Conservation (phyloP, 2,329 filamentous ascomycete genomes). For the Fusarium dlaminii region DNA sequence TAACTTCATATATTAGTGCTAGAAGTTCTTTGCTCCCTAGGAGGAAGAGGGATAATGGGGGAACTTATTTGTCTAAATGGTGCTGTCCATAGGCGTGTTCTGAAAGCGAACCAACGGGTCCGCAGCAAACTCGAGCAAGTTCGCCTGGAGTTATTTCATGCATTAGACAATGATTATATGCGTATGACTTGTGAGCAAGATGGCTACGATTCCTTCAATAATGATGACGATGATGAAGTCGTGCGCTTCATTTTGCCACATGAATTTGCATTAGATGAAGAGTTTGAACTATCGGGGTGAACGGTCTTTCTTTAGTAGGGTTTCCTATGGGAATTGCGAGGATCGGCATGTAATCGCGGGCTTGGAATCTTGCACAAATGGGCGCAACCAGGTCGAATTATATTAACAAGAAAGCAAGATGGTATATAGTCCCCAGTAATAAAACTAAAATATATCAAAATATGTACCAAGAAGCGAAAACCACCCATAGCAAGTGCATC, state of each 20-base stretch:
- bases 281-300: neutral
- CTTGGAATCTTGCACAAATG: neutral
- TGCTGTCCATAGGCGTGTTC: too few species aligned
- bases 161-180: too few species aligned
- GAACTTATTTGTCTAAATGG: too few species aligned
- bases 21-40: neutral
- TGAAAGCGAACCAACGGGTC: too few species aligned
- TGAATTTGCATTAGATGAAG: neutral
- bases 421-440: constrained; percentile 28
- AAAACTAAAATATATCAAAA: constrained; percentile 21
- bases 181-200: neutral
- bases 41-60: neutral
- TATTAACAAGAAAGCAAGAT: constrained; percentile 13
- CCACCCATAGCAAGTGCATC: neutral
- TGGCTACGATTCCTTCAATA: neutral
- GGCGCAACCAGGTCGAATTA: neutral
- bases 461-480: constrained; percentile 25
- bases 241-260: neutral
- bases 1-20: neutral
- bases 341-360: neutral
- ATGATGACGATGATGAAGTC: too few species aligned
- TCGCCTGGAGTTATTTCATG: too few species aligned
- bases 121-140: too few species aligned
- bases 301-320: neutral
- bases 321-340: neutral